These are phyloP conservation scores for Kandelia obovata DNA, from an alignment of 345 rosid species.

Conservation along the genomic window DNA sequence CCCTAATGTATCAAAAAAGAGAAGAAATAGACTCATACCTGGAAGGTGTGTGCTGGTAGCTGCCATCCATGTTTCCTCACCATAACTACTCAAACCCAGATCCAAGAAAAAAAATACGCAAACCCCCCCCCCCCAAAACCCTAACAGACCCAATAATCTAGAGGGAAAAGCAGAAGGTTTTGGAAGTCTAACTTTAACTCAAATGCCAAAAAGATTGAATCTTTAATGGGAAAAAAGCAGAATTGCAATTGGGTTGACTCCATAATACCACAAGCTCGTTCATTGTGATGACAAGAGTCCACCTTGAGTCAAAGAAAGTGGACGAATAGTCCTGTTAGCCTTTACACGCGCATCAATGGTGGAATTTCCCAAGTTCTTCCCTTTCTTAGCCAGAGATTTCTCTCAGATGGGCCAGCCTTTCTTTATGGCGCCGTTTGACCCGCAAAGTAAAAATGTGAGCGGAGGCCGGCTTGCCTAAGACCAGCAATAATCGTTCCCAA, in stretches of 20 bases:
- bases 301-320: too few species aligned
- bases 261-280: not conserved
- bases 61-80: conserved; percentile 99
- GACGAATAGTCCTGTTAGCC: too few species aligned
- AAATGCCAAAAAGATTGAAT: not conserved
- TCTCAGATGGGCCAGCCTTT: too few species aligned
- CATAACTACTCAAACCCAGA: conserved; percentile 44
- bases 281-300: not conserved
- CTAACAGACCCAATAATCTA: conserved; percentile 3
- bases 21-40: conserved; percentile 39
- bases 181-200: not conserved
- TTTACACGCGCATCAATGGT: too few species aligned
- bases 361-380: too few species aligned
- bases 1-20: conserved; percentile 3
- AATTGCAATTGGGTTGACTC: not conserved
- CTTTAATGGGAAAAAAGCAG: not conserved
- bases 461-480: too few species aligned
- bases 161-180: not conserved
- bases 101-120: conserved; percentile 1
- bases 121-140: conserved; percentile 13
- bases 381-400: too few species aligned
- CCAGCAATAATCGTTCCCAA: too few species aligned
- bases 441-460: too few species aligned
- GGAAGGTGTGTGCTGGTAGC: conserved; percentile 91
- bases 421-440: too few species aligned